Conservation (phyloP, 1,284 basidiomycete genomes). For the Dichomitus squalens region DNA sequence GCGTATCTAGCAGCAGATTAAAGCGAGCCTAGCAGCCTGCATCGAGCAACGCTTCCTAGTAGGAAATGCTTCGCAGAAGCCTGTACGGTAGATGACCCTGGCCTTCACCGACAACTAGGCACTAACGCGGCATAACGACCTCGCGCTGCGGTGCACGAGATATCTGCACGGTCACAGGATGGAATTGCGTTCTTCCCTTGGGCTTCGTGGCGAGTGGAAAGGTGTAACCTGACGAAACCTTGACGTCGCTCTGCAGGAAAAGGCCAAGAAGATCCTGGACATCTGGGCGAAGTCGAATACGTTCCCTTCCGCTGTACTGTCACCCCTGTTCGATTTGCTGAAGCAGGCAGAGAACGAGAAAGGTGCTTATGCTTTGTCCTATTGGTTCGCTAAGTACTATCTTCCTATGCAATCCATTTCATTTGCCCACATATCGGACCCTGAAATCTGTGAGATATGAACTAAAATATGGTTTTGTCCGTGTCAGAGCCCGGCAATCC, state of each 20-base stretch:
- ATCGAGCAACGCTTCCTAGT: too few species aligned
- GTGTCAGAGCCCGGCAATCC: constrained; percentile 57
- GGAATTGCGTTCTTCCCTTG: neutral
- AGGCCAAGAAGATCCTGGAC: constrained; percentile 91
- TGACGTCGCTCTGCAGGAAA: constrained; percentile 69
- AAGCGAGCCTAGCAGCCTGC: too few species aligned
- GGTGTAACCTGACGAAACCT: constrained; percentile 37
- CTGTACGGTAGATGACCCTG: neutral
- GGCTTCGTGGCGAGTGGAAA: constrained; percentile 12
- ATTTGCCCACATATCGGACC: constrained; percentile 36
- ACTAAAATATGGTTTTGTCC: constrained; percentile 69
- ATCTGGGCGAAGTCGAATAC: constrained; percentile 91
- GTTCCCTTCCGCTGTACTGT: constrained; percentile 74
- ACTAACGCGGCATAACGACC: neutral
- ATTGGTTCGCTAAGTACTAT: constrained; percentile 78
- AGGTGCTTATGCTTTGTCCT: constrained; percentile 77
- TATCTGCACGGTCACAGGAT: constrained; percentile 27
- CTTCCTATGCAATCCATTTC: constrained; percentile 64
- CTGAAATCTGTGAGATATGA: constrained; percentile 54
- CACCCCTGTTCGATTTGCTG: constrained; percentile 66
- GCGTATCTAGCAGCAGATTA: neutral
- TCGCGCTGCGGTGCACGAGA: constrained; percentile 1
- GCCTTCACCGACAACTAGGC: neutral
- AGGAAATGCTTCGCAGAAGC: too few species aligned
- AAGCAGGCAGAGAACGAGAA: constrained; percentile 56